Base-by-base conservation (phyloP, 129 eudicot species). In the Lactuca saligna region DNA sequence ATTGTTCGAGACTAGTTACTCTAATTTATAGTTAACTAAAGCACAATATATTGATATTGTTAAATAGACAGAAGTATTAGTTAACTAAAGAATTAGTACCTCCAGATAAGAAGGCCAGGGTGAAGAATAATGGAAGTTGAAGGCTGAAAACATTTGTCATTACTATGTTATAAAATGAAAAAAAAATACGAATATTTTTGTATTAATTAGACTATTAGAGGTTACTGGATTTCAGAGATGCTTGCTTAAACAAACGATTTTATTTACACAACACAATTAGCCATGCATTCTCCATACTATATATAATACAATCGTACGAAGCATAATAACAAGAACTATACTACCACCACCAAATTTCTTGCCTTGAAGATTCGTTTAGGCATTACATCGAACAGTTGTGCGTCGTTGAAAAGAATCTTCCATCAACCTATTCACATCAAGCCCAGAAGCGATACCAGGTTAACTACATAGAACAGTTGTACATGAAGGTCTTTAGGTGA, bases 281-380 rank as follows among this genome's bases (percentile, higher is more conserved):
- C 9, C 54, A 41, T 41, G 2, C 38, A 57, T 57, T 11, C 62
- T 57, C 62, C n/a, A 10, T 13, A 58, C 7, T 16, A 58, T 58
- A 60, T 16, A 58, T 58, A 35, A 46, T 7, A 10, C 29, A 16
- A 34, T 7, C 15, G 17, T 34, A 14, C 17, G 49, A 35, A 34
- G 39, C 65, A 61, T 35, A 34, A 61, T 33, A 61, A 35, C 65
- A 61, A 35, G 25, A 61, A n/a, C 31, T 61, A 61, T n/a, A 59
- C 7, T 7, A 61, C 31, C 4, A 61, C 65, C 17, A n/a, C 35
- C 25, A 61, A 34, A n/a, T 41, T 14, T 61, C 31, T 60, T 34
- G 46, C 63, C 63, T 59, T 59, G 1, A 59, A 59, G 46, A 59
- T 37, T 59, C 37, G 25, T 1, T 61, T 33, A 35, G 0, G 65